Evolutionary conservation across 768 basidiomycete genomes (phyloP).

Genomic region (Phlebiopsis gigantea): DNA sequence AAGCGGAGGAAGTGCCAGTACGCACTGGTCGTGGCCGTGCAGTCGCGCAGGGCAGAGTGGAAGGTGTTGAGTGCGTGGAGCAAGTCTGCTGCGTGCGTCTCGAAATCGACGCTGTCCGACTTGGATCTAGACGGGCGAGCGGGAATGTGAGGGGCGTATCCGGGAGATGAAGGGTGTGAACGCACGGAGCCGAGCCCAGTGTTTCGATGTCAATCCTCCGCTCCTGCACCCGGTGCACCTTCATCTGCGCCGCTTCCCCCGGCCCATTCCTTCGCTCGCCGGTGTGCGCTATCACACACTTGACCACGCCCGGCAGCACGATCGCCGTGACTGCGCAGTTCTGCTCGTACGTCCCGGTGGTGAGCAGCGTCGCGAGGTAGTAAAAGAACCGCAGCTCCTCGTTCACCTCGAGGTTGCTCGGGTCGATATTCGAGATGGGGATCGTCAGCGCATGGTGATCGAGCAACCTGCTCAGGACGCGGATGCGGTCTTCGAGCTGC

Average conservation of each 20-base stretch:
- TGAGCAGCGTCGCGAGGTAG: conserved; percentile 7
- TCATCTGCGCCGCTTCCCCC: neutral
- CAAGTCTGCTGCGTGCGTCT: conserved; percentile 8
- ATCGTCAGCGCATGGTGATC: neutral
- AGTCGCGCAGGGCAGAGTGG: neutral
- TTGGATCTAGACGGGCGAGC: neutral
- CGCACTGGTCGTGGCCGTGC: neutral
- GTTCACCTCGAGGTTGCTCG: neutral
- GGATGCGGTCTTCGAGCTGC: conserved; percentile 14
- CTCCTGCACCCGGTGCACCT: conserved; percentile 2
- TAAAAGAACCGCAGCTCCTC: conserved; percentile 2
- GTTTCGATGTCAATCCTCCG: conserved; percentile 4
- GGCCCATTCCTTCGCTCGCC: neutral
- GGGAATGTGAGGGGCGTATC: no score
- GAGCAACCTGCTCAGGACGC: conserved; percentile 1
- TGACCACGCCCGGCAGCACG: conserved; percentile 4
- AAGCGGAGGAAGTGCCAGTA: conserved; percentile 12
- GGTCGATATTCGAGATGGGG: conserved; percentile 11
- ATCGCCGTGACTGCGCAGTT: conserved; percentile 12
- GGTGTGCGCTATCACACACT: conserved; percentile 3
- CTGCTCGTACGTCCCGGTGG: conserved; percentile 4
- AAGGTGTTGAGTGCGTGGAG: conserved; percentile 6
- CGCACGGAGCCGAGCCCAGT: neutral
- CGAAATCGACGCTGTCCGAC: conserved; percentile 4
- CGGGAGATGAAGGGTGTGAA: neutral